Percentiles rank a stretch among this genome's conserved stretches.
phyloP scores from a whole-genome alignment of 257 asterid genomes.

The Leptodermis oblonga region DNA sequence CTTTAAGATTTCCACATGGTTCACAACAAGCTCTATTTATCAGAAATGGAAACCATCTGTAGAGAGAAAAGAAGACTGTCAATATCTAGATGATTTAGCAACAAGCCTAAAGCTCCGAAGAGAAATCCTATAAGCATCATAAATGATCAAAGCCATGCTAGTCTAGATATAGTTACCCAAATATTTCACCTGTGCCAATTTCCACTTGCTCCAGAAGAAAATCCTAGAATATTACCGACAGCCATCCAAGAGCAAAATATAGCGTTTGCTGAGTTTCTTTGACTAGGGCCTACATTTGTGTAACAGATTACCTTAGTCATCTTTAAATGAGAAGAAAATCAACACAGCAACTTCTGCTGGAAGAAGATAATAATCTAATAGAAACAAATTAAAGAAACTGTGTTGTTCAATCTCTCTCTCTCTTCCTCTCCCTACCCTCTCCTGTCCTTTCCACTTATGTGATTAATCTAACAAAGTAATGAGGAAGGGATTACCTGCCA shows the following conservation, averaged over 20 bases:
- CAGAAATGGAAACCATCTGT: constrained; percentile 98
- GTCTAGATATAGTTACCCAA: constrained; percentile 7
- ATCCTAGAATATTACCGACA: constrained; percentile 95
- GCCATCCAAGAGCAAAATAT: constrained; percentile 99
- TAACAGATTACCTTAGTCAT: not conserved
- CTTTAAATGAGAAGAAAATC: not conserved
- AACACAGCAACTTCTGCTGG: not conserved
- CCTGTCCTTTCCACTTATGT: not conserved
- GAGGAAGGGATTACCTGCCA: constrained; percentile 56
- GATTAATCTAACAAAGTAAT: not conserved
- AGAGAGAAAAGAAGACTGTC: constrained; percentile 15
- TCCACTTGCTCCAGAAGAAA: constrained; percentile 98
- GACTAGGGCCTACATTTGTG: constrained; percentile 75
- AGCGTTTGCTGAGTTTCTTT: constrained; percentile 95
- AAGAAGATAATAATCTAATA: not conserved
- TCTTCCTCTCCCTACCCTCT: not conserved
- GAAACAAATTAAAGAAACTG: constrained; percentile 1
- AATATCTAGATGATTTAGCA: constrained; percentile 4
- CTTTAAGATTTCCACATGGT: constrained; percentile 98
- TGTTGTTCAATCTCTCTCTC: not conserved
- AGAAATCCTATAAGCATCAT: not conserved
- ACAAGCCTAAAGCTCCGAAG: not conserved
- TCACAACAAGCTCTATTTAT: constrained; percentile 93
- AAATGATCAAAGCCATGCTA: not conserved
- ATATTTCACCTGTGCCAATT: constrained; percentile 80